phyloP scores from a whole-genome alignment of 306 rosid species.

The Styphnolobium japonicum region DNA sequence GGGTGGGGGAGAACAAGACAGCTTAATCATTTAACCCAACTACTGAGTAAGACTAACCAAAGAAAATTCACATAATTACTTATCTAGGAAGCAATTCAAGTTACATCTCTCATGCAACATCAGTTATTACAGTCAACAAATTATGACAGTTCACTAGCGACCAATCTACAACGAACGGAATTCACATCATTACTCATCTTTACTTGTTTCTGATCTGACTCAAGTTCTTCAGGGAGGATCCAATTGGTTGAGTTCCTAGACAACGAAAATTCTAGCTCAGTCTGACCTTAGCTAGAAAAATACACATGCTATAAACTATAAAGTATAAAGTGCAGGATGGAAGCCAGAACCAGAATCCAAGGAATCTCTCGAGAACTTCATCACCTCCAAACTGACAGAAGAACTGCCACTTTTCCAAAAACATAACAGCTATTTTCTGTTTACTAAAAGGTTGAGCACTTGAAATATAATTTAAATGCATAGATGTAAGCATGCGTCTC shows the following conservation, averaged over 20 bases:
- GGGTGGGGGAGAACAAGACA: background rate
- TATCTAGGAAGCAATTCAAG: background rate
- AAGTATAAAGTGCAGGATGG: background rate
- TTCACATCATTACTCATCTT: background rate
- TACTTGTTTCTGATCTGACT: background rate
- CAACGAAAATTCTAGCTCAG: background rate
- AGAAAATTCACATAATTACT: background rate
- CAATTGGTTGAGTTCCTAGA: constrained; percentile 7
- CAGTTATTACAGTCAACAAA: background rate
- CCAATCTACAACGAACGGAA: background rate
- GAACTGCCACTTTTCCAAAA: background rate
- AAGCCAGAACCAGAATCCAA: constrained; percentile 17
- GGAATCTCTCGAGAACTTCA: constrained; percentile 2
- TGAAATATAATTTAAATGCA: background rate
- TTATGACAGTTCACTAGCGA: background rate
- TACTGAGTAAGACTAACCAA: background rate
- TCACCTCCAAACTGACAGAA: background rate
- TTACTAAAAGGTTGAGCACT: background rate
- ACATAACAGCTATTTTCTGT: background rate
- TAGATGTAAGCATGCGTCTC: background rate
- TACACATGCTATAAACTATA: background rate
- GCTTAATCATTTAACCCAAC: background rate
- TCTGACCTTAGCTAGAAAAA: background rate
- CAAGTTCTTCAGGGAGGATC: background rate
- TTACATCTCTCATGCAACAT: background rate